Percentiles rank a stretch among this genome's conserved stretches.
Conservation (phyloP, 108 stramenopile species). For the Conticribra weissflogii region DNA sequence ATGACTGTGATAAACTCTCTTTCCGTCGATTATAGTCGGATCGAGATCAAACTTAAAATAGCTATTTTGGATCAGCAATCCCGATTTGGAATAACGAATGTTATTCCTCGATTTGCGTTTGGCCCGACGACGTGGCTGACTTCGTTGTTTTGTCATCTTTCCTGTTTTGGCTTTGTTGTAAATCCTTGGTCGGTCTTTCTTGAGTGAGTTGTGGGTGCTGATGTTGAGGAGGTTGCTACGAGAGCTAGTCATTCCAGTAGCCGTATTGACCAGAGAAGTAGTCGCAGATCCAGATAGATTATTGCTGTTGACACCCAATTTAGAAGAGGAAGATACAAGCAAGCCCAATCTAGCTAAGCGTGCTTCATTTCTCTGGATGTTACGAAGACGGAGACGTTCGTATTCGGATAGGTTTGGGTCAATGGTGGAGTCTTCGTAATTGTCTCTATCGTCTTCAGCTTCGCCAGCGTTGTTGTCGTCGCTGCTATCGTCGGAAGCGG, state of each 20-base stretch:
- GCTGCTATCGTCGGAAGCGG: neutral
- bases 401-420: constrained; percentile 11
- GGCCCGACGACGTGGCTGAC: too few species aligned
- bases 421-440: neutral
- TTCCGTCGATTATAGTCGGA: too few species aligned
- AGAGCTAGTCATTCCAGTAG: too few species aligned
- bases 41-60: too few species aligned
- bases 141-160: too few species aligned
- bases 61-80: neutral
- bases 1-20: too few species aligned
- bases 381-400: constrained; percentile 37
- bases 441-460: neutral
- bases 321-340: neutral
- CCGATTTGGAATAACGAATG: too few species aligned
- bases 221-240: too few species aligned
- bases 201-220: too few species aligned
- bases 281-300: constrained; percentile 1
- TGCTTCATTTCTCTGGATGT: constrained; percentile 30
- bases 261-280: neutral
- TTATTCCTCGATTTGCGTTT: too few species aligned
- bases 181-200: too few species aligned
- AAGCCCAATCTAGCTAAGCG: constrained; percentile 33
- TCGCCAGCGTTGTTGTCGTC: neutral
- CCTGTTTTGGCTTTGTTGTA: too few species aligned
- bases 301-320: neutral